A percentile compares a stretch with the other conserved stretches of the same genome.
Evolutionary conservation across 83 land plant genomes (phyloP).

Genomic region (Thuja plicata): DNA sequence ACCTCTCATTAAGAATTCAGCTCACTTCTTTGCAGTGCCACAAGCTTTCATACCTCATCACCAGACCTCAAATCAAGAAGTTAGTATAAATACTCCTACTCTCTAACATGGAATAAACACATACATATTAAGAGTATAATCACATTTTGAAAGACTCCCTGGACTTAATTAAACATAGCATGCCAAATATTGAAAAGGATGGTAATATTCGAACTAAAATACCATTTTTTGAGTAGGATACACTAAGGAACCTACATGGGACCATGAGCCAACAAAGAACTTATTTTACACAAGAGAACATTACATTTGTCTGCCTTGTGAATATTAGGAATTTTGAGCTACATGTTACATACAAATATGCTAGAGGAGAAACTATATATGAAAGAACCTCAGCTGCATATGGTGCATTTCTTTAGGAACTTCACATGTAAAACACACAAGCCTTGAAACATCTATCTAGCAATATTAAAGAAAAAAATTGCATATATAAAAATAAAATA

Average conservation of each 20-base stretch:
- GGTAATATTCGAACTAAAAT: neutral
- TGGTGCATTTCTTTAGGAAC: neutral
- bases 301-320: neutral
- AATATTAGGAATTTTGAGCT: neutral
- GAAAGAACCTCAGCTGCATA: neutral
- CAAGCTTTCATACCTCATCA: neutral
- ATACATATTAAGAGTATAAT: neutral
- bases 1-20: neutral
- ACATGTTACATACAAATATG: neutral
- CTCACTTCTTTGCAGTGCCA: too few species aligned
- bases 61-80: too few species aligned
- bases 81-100: neutral
- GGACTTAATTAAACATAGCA: neutral
- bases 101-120: neutral
- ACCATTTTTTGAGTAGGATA: neutral
- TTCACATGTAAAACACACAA: neutral
- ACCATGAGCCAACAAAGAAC: neutral
- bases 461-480: neutral
- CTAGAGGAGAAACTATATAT: neutral
- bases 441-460: neutral
- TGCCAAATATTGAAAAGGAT: neutral
- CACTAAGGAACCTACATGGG: neutral
- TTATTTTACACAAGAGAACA: neutral
- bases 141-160: neutral
- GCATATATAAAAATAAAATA: too few species aligned